Conservation (phyloP, 2,329 filamentous ascomycete species). For the Arthroderma sp. region DNA sequence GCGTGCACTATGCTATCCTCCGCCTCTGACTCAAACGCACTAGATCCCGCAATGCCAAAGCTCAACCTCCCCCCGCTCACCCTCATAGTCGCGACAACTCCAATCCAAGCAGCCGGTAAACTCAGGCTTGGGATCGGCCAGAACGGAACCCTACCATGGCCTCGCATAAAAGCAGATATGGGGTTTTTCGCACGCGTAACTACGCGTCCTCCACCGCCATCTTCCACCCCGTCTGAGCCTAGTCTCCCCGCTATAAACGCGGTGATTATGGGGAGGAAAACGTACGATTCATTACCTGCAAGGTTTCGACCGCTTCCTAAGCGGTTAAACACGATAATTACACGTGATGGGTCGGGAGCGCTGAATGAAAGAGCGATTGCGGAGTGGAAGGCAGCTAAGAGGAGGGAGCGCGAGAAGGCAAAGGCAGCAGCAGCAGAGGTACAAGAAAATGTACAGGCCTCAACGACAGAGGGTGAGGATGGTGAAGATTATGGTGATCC, state of each 20-base stretch:
- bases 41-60: constrained; percentile 9
- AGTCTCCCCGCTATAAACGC: constrained; percentile 41
- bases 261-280: constrained; percentile 95
- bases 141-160: constrained; percentile 73
- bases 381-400: constrained; percentile 23
- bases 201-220: constrained; percentile 38
- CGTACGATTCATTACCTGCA: constrained; percentile 78
- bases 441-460: constrained; percentile 4
- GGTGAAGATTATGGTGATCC: constrained; percentile 13
- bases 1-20: constrained; percentile 14
- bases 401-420: constrained; percentile 16
- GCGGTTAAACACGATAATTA: constrained; percentile 72
- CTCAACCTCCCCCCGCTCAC: constrained; percentile 49
- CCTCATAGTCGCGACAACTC: constrained; percentile 82
- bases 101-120: constrained; percentile 35
- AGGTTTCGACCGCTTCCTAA: constrained; percentile 67
- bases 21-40: background rate
- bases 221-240: constrained; percentile 4
- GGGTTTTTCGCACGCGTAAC: constrained; percentile 87
- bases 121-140: constrained; percentile 73
- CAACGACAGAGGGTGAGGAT: constrained; percentile 2
- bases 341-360: constrained; percentile 26
- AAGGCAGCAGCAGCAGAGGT: constrained; percentile 11
- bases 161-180: constrained; percentile 80
- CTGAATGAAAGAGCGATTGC: constrained; percentile 20